Evolutionary conservation across 176 grass and related monocot species (phyloP).

Genomic region (Paspalum vaginatum): DNA sequence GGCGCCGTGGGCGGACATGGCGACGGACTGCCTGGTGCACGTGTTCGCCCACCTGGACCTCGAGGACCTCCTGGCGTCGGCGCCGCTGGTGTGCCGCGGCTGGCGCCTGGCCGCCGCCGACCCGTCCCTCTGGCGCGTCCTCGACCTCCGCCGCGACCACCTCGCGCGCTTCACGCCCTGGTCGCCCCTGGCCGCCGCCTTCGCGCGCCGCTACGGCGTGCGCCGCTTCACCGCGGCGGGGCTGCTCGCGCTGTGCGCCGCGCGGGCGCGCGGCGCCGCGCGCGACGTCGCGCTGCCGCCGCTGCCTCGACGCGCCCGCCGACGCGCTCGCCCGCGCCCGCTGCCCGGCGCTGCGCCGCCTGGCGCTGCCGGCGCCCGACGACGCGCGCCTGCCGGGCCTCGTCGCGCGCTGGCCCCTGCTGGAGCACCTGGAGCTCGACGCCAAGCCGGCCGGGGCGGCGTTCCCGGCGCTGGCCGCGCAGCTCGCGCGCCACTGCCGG

Average conservation of each 20-base stretch:
- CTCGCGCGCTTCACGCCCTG: slow-evolving; percentile 84
- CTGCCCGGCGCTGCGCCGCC: slow-evolving; percentile 40
- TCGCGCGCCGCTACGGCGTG: slow-evolving; percentile 43
- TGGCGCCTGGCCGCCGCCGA: slow-evolving; percentile 70
- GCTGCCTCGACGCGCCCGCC: slow-evolving; percentile 37
- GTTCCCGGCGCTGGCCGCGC: slow-evolving; percentile 42
- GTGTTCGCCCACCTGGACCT: slow-evolving; percentile 63
- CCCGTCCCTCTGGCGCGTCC: slow-evolving; percentile 65
- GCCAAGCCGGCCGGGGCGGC: slow-evolving; percentile 49
- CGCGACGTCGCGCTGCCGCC: slow-evolving; percentile 54
- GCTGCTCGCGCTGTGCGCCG: slow-evolving; percentile 53
- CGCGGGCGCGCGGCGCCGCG: slow-evolving; percentile 13
- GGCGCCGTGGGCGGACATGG: slow-evolving; percentile 71
- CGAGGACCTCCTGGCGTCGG: slow-evolving; percentile 56
- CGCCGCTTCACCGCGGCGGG: slow-evolving; percentile 49
- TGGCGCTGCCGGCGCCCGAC: slow-evolving; percentile 27
- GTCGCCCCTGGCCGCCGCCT: slow-evolving; percentile 49
- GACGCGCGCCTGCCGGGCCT: slow-evolving; percentile 57
- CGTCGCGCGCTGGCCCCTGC: slow-evolving; percentile 55
- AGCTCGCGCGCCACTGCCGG: slow-evolving; percentile 45
- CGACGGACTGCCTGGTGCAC: slow-evolving; percentile 68
- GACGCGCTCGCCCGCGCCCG: slow-evolving; percentile 32
- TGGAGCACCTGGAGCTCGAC: slow-evolving; percentile 64
- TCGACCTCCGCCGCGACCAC: slow-evolving; percentile 71
- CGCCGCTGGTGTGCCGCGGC: slow-evolving; percentile 74